Evolutionary conservation across 495 filamentous ascomycete species (phyloP).

Genomic region (Lasiosphaeriaceae sp.): DNA sequence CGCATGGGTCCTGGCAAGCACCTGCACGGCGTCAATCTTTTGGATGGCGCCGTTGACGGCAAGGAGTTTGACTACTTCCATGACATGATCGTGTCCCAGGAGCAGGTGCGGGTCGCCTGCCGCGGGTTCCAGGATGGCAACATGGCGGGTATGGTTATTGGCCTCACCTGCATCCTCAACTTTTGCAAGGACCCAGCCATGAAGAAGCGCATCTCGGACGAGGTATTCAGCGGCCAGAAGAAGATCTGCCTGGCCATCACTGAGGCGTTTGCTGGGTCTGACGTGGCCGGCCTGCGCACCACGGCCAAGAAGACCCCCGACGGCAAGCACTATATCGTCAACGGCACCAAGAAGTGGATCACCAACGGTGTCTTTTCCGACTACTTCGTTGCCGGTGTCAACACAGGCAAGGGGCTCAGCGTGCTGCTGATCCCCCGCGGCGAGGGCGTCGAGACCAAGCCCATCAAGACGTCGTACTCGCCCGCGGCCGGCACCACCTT

Average conservation of each 20-base stretch:
- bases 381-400: conserved; percentile 80
- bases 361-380: conserved; percentile 83
- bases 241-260: conserved; percentile 86
- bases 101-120: conserved; percentile 64
- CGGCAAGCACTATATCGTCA: conserved; percentile 80
- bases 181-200: conserved; percentile 66
- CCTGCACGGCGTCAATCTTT: conserved; percentile 62
- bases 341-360: conserved; percentile 93
- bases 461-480: conserved; percentile 86
- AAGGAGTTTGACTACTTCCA: conserved; percentile 89
- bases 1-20: conserved; percentile 80
- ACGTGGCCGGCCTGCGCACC: conserved; percentile 78
- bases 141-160: conserved; percentile 78
- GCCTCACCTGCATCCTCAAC: conserved; percentile 75
- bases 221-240: conserved; percentile 77
- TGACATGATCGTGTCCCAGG: conserved; percentile 73
- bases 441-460: conserved; percentile 66
- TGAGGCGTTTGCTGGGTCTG: conserved; percentile 84
- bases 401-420: conserved; percentile 76
- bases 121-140: conserved; percentile 62
- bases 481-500: conserved; percentile 74
- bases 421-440: conserved; percentile 72
- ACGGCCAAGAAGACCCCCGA: conserved; percentile 78
- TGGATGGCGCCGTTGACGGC: conserved; percentile 67
- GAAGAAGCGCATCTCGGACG: conserved; percentile 61